Conservation (phyloP, 176 grass and related monocot species). For the Alopecurus myosuroides region DNA sequence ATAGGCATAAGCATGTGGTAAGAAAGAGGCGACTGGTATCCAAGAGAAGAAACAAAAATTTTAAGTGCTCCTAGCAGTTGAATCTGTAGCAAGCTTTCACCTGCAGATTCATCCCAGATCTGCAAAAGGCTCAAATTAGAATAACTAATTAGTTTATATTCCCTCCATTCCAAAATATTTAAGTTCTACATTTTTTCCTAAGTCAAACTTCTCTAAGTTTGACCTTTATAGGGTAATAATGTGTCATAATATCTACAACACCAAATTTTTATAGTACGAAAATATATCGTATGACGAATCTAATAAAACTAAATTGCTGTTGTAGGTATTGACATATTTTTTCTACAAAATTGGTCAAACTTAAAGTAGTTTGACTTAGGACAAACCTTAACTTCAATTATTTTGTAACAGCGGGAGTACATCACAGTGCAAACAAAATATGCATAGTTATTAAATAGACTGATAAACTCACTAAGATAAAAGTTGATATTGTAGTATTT, state of each 20-base stretch:
- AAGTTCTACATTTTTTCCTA: too few species aligned
- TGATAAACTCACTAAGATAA: not conserved
- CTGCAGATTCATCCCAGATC: conserved; percentile 88
- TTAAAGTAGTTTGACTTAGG: too few species aligned
- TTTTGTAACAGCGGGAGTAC: not conserved
- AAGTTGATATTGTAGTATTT: not conserved
- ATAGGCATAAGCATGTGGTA: conserved; percentile 89
- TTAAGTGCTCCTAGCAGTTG: conserved; percentile 79
- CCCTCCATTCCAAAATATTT: too few species aligned
- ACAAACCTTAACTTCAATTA: too few species aligned
- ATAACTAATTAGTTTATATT: conserved; percentile 22
- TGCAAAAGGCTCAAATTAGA: conserved; percentile 33
- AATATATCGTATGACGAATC: too few species aligned
- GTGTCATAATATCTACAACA: too few species aligned
- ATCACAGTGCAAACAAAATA: conserved; percentile 26
- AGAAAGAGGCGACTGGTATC: conserved; percentile 77
- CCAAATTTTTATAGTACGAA: too few species aligned
- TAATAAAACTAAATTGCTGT: too few species aligned
- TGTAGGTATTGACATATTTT: too few species aligned
- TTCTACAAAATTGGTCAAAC: too few species aligned
- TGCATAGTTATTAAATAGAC: conserved; percentile 1
- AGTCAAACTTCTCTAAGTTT: too few species aligned
- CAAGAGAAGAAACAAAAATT: conserved; percentile 86
- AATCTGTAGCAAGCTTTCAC: conserved; percentile 97
- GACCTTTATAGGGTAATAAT: too few species aligned